Evolutionary conservation across 805 yeast genomes (phyloP).

Genomic region (Blastobotrys muscicola): DNA sequence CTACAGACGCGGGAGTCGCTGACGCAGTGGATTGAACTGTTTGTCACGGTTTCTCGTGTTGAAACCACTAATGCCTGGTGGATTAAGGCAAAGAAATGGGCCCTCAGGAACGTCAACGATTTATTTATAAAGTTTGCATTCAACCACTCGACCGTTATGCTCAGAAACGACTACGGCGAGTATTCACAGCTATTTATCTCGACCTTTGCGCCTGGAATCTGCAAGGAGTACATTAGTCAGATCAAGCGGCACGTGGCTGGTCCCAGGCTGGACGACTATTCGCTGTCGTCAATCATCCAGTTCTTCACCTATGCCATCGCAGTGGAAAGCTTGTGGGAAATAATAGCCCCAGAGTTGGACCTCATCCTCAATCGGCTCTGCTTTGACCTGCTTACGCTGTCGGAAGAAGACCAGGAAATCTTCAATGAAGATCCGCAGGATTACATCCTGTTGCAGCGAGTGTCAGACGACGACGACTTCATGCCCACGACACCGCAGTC

Average conservation of each 20-base stretch:
- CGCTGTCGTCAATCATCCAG: slow-evolving; percentile 3
- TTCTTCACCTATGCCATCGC: slow-evolving; percentile 4
- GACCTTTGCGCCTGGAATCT: slow-evolving; percentile 9
- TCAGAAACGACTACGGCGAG: slow-evolving; percentile 3
- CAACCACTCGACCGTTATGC: neutral
- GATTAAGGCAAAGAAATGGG: slow-evolving; percentile 80
- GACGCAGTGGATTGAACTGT: slow-evolving; percentile 66
- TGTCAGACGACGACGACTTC: too few species aligned
- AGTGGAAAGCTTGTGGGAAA: slow-evolving; percentile 9
- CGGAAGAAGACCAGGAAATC: slow-evolving; percentile 52
- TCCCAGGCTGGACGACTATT: neutral
- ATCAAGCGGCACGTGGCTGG: neutral
- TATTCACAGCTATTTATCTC: slow-evolving; percentile 6
- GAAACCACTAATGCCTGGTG: slow-evolving; percentile 39
- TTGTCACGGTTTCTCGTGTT: slow-evolving; percentile 55
- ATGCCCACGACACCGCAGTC: too few species aligned
- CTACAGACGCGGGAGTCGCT: slow-evolving; percentile 45
- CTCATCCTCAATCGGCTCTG: slow-evolving; percentile 6
- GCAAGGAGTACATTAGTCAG: slow-evolving; percentile 4
- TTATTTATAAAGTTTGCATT: slow-evolving; percentile 7
- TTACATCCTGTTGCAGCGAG: slow-evolving; percentile 67
- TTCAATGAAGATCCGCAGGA: slow-evolving; percentile 84
- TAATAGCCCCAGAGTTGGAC: slow-evolving; percentile 4
- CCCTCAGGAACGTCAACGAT: slow-evolving; percentile 43
- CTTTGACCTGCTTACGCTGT: slow-evolving; percentile 29